A percentile compares a stretch with the other conserved stretches of the same genome.
phyloP scores from a whole-genome alignment of 306 rosid genomes.

The Quercus aquifolioides region DNA sequence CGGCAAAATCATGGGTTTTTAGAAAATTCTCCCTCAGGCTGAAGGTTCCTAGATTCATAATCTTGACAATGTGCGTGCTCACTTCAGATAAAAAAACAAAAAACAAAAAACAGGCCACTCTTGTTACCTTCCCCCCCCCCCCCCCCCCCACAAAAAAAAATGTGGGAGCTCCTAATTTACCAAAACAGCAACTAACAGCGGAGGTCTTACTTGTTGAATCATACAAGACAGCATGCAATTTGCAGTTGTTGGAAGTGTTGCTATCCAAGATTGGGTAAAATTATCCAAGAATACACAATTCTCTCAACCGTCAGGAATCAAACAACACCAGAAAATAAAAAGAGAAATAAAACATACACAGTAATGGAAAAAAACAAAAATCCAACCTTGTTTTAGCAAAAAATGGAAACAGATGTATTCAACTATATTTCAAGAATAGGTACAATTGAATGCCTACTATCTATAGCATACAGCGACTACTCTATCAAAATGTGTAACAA shows the following conservation, averaged over 20 bases:
- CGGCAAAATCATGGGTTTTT: conserved; percentile 90
- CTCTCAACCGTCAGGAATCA: too few relatives aligned
- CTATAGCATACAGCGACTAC: not conserved
- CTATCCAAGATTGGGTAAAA: not conserved
- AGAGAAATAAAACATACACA: not conserved
- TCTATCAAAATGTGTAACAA: not conserved
- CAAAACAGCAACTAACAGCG: not conserved
- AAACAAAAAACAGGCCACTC: not conserved
- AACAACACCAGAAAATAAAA: too few relatives aligned
- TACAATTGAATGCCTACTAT: not conserved
- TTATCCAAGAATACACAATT: not conserved
- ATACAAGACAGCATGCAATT: not conserved
- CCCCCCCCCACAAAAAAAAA: too few relatives aligned
- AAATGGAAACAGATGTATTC: too few relatives aligned
- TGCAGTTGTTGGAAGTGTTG: not conserved
- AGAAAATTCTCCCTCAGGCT: conserved; percentile 80
- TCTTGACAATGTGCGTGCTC: conserved; percentile 88
- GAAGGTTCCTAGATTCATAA: conserved; percentile 85
- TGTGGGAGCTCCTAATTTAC: not conserved
- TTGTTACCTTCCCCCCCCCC: too few relatives aligned
- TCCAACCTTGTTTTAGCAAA: too few relatives aligned
- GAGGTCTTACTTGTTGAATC: not conserved
- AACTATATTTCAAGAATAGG: not conserved
- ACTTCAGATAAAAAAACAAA: conserved; percentile 89
- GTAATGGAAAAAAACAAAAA: not conserved